Conservation (phyloP, 768 basidiomycete species). For the Leucosporidium scottii region DNA sequence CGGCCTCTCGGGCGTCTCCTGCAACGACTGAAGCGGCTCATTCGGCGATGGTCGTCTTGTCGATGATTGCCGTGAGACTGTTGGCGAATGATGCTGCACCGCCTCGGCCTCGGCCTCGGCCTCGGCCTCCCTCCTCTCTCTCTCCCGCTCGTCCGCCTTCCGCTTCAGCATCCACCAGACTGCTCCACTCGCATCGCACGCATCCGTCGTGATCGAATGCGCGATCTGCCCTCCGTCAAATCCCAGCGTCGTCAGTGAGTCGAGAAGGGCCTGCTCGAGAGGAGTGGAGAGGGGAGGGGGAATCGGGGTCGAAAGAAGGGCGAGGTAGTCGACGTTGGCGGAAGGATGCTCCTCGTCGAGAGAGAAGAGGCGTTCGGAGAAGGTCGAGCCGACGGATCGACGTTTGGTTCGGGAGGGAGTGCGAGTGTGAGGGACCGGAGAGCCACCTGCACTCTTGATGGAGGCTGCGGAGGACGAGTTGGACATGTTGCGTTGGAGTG, state of each 20-base stretch:
- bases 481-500: conserved; percentile 13
- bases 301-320: conserved; percentile 49
- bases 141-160: conserved; percentile 61
- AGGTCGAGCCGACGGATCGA: conserved; percentile 81
- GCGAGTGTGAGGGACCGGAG: conserved; percentile 55
- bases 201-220: conserved; percentile 85
- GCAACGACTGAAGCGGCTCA: too few relatives aligned
- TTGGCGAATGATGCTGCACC: too few relatives aligned
- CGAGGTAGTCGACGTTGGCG: conserved; percentile 46
- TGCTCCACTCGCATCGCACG: conserved; percentile 84
- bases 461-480: conserved; percentile 2
- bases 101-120: conserved; percentile 26
- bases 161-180: conserved; percentile 94
- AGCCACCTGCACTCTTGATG: conserved; percentile 49
- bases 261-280: conserved; percentile 57
- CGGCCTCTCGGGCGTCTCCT: background rate
- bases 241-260: conserved; percentile 64
- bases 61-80: too few relatives aligned
- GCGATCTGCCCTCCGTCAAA: conserved; percentile 91
- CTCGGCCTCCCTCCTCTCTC: conserved; percentile 33
- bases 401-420: conserved; percentile 94
- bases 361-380: conserved; percentile 41
- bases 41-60: background rate
- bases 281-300: conserved; percentile 82
- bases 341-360: conserved; percentile 26